Percentiles rank a stretch among this genome's conserved stretches.
phyloP scores from a whole-genome alignment of 2,329 filamentous ascomycete species.

The Monosporascus sp. region DNA sequence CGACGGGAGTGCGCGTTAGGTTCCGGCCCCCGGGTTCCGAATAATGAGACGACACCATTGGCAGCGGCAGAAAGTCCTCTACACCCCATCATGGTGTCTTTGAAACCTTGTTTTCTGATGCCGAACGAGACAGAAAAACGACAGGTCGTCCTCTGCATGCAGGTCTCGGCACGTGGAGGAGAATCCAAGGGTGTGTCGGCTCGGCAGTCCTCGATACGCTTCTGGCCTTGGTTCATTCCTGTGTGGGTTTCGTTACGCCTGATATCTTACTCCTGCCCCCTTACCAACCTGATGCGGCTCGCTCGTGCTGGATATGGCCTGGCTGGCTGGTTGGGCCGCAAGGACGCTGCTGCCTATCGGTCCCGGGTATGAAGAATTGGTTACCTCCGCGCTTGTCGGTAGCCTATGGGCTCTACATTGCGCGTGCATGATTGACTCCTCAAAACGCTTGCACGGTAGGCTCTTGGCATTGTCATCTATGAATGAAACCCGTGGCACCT shows the following conservation, averaged over 20 bases:
- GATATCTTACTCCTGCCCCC: not conserved
- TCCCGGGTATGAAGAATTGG: not conserved
- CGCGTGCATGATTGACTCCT: not conserved
- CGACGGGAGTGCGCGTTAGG: too few relatives aligned
- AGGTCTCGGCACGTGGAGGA: not conserved
- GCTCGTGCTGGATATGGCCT: not conserved
- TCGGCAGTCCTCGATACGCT: not conserved
- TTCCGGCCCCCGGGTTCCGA: too few relatives aligned
- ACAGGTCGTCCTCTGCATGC: not conserved
- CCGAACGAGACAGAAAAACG: not conserved
- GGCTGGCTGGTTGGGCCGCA: not conserved
- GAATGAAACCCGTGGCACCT: not conserved
- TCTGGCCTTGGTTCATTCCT: too few relatives aligned
- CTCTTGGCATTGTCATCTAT: not conserved
- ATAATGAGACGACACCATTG: too few relatives aligned
- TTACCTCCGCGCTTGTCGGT: not conserved
- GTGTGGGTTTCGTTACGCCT: not conserved
- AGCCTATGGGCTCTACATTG: not conserved
- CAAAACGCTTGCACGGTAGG: not conserved
- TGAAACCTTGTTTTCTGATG: not conserved
- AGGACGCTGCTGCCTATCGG: not conserved
- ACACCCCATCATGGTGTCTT: too few relatives aligned
- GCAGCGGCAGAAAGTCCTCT: too few relatives aligned
- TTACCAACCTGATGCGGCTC: not conserved
- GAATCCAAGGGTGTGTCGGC: not conserved